Conservation (phyloP, 1,284 basidiomycete genomes). For the Rhodofomes roseus region DNA sequence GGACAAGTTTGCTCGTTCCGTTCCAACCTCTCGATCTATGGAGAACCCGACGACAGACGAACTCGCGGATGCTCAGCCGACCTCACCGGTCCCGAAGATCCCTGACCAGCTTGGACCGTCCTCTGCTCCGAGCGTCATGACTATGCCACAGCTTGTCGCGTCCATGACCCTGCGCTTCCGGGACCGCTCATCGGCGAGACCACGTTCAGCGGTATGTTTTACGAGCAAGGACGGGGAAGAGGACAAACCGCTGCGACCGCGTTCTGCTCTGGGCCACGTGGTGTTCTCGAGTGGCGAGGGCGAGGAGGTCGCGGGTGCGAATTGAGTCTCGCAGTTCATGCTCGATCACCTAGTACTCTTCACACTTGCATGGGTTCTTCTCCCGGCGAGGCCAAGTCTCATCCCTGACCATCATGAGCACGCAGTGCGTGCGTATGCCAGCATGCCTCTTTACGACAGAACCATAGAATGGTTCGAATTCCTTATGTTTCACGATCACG, state of each 20-base stretch:
- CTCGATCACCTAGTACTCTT: background rate
- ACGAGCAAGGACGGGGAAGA: too few relatives aligned
- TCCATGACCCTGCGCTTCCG: slow-evolving; percentile 30
- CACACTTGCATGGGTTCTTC: background rate
- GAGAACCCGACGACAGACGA: slow-evolving; percentile 4
- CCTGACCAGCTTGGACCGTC: background rate
- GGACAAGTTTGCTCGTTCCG: background rate
- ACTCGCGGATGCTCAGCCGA: slow-evolving; percentile 12
- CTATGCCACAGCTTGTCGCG: slow-evolving; percentile 32
- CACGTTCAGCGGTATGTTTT: slow-evolving; percentile 6
- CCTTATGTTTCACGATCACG: background rate
- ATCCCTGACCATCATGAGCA: background rate
- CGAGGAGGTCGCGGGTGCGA: background rate
- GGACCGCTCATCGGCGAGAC: slow-evolving; percentile 24
- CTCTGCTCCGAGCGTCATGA: slow-evolving; percentile 12
- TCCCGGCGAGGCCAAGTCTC: too few relatives aligned
- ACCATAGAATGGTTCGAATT: background rate
- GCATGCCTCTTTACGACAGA: background rate
- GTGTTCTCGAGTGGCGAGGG: background rate
- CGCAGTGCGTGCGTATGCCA: background rate
- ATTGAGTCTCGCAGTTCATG: background rate
- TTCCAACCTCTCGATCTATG: background rate
- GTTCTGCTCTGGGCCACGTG: background rate
- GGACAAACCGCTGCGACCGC: background rate
- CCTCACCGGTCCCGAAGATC: slow-evolving; percentile 11